Base-by-base conservation (phyloP, 257 asterid genomes). In the Coffea eugenioides region DNA sequence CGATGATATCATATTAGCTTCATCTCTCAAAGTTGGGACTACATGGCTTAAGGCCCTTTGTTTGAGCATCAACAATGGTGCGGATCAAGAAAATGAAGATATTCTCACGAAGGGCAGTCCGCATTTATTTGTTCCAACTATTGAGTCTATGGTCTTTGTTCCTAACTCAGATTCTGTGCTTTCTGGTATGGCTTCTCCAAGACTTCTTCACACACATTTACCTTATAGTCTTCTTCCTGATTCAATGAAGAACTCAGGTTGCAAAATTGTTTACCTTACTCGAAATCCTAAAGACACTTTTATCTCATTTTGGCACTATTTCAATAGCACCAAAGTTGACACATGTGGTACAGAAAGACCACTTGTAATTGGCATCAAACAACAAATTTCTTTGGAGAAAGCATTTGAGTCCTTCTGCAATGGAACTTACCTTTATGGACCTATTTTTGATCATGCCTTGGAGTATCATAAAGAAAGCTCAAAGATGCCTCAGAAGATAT, bases 201-300 rank as follows among this genome's bases (percentile, higher is more conserved):
- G 90, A 23, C 82, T 89, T 8, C 73, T 89, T 20, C 89, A 84
- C 70, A 89, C 90, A 1, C 90, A 87, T 61, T 52, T 89, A 51
- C 90, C 93, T 2, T 84, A 84, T 75, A 9, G 41, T 3, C 74
- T 70, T 12, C 81, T 89, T 3, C 91, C 93, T 5, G 88, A 86
- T 54, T 80, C 91, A 5, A 18, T 87, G 31, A 84, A 82, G 71
- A 74, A 67, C 15, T 81, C 88, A 0, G 48, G 69, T 2, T 80
- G 86, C 66, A 87, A 86, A 57, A 82, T 89, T 54, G 88, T 89
- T 12, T 89, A 85, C 84, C 82, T 89, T 3, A 85, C 85, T 23
- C 76, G 92, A 8, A 85, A 89, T 72, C 90, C 91, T 0, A 89
- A 89, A 61, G 92, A 89, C 77, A 84, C 89, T 45, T 65, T 86